phyloP scores from a whole-genome alignment of 371 early-diverging fungal species.

The Conidiobolus incongruus region DNA sequence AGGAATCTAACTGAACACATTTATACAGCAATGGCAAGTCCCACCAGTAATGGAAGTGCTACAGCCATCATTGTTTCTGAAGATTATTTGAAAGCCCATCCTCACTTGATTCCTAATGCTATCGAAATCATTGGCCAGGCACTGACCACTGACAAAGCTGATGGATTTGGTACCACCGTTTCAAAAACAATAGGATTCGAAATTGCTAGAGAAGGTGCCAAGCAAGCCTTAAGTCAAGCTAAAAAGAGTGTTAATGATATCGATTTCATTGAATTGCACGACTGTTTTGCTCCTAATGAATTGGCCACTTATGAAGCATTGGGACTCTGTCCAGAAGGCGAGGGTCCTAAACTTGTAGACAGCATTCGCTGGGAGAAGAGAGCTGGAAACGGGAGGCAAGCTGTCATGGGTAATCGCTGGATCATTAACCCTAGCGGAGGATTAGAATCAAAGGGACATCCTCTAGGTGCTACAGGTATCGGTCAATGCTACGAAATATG shows the following conservation, averaged over 20 bases:
- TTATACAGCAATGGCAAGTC: not conserved
- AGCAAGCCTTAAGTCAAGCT: constrained; percentile 19
- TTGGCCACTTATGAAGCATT: constrained; percentile 55
- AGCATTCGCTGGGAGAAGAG: constrained; percentile 21
- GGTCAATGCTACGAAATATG: constrained; percentile 45
- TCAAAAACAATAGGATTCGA: constrained; percentile 47
- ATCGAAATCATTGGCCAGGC: constrained; percentile 41
- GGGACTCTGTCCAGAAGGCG: constrained; percentile 36
- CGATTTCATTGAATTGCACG: constrained; percentile 53
- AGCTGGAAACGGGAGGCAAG: constrained; percentile 17
- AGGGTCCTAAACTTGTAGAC: constrained; percentile 27
- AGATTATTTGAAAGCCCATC: constrained; percentile 32
- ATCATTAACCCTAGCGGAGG: constrained; percentile 64
- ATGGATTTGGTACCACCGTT: constrained; percentile 22
- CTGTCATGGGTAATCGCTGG: constrained; percentile 10
- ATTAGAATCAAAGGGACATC: constrained; percentile 60
- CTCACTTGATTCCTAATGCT: constrained; percentile 32
- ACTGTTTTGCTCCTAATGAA: constrained; percentile 66
- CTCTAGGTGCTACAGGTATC: constrained; percentile 57
- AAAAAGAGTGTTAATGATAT: constrained; percentile 33
- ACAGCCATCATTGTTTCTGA: constrained; percentile 43
- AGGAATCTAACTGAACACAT: not conserved
- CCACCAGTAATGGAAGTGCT: constrained; percentile 29
- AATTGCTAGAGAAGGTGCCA: constrained; percentile 49
- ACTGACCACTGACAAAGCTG: constrained; percentile 52